Percentiles rank a stretch among this genome's conserved stretches.
These are phyloP conservation scores for Stenocarpella maydis DNA, from an alignment of 2,329 filamentous ascomycete species.

Conservation along the genomic window DNA sequence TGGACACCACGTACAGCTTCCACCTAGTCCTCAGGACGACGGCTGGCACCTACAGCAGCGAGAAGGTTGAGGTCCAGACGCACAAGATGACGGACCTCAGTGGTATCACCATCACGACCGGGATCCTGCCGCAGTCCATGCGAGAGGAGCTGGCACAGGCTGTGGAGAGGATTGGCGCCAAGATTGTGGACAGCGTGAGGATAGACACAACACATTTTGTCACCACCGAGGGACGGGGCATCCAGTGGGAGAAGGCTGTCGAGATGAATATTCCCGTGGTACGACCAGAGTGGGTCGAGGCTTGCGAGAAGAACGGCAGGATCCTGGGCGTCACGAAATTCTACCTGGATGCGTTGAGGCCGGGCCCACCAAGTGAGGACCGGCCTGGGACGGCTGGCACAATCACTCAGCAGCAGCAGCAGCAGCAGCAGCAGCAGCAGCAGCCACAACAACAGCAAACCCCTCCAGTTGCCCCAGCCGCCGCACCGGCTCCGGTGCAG, in stretches of 20 bases:
- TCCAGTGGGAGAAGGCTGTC: conserved; percentile 93
- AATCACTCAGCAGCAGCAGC: conserved; percentile 35
- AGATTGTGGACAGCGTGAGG: conserved; percentile 86
- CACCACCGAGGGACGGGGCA: conserved; percentile 89
- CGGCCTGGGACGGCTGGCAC: conserved; percentile 36
- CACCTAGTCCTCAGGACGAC: conserved; percentile 90
- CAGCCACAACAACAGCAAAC: conserved; percentile 43
- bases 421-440: conserved; percentile 41
- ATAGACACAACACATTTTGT: conserved; percentile 99
- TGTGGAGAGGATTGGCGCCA: conserved; percentile 89
- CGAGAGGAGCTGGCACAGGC: conserved; percentile 78
- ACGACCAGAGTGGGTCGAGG: conserved; percentile 94
- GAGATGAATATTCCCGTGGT: conserved; percentile 99
- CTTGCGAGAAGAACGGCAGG: conserved; percentile 91
- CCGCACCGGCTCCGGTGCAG: conserved; percentile 35
- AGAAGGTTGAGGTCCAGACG: conserved; percentile 85
- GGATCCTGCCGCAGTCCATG: conserved; percentile 77
- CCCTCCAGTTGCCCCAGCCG: conserved; percentile 34
- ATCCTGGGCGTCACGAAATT: conserved; percentile 96
- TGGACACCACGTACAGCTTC: conserved; percentile 96
- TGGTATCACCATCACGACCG: conserved; percentile 93
- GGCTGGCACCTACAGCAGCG: conserved; percentile 85
- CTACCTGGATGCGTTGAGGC: conserved; percentile 82
- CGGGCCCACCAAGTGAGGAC: conserved; percentile 51
- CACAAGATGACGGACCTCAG: conserved; percentile 99